Evolutionary conservation across 768 basidiomycete genomes (phyloP).

Genomic region (Termitomyces sp.): DNA sequence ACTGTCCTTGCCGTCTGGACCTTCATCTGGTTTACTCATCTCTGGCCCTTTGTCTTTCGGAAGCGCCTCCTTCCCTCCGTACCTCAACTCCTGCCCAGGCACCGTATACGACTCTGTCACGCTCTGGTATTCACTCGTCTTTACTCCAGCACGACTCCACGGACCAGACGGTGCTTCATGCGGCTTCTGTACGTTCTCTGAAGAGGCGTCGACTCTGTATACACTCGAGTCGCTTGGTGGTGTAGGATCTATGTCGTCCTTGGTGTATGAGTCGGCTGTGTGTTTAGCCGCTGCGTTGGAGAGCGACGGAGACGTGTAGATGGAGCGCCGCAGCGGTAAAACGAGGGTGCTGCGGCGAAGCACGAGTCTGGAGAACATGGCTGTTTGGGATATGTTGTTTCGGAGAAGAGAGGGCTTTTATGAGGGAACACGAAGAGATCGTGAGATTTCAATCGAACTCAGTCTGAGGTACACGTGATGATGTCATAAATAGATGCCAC

Average conservation of each 20-base stretch:
- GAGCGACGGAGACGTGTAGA: constrained; percentile 3
- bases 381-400: neutral
- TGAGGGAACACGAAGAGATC: neutral
- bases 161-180: constrained; percentile 45
- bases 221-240: constrained; percentile 36
- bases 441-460: too few relatives aligned
- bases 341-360: constrained; percentile 1
- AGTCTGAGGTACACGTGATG: constrained; percentile 21
- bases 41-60: constrained; percentile 29
- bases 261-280: constrained; percentile 40
- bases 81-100: constrained; percentile 24
- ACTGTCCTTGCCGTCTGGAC: constrained; percentile 34
- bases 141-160: constrained; percentile 38
- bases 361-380: constrained; percentile 11
- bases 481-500: neutral
- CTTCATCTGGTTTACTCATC: constrained; percentile 27
- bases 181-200: constrained; percentile 42
- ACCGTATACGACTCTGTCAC: constrained; percentile 26
- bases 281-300: constrained; percentile 15
- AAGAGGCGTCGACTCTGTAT: constrained; percentile 42
- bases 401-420: neutral
- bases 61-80: constrained; percentile 24
- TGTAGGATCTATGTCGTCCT: constrained; percentile 45
- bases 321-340: constrained; percentile 4
- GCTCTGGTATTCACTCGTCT: constrained; percentile 31